Conservation (phyloP, 331 rosid genomes). For the Phaseolus coccineus region DNA sequence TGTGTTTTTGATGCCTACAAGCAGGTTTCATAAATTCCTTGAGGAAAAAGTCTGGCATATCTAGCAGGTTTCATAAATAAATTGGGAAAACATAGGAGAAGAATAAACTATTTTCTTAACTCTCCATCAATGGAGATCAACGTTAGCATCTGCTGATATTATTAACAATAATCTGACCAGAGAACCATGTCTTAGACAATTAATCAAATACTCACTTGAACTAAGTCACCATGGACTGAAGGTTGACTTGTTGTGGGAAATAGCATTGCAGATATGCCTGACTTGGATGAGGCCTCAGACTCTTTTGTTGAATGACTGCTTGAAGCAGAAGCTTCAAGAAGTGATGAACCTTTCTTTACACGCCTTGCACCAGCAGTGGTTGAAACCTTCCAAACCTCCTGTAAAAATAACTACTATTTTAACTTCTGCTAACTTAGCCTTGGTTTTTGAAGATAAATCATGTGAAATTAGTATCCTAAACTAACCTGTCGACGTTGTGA, state of each 20-base stretch:
- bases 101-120: slow-evolving; percentile 9
- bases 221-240: slow-evolving; percentile 59
- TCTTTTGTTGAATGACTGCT: slow-evolving; percentile 72
- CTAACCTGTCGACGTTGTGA: slow-evolving; percentile 97
- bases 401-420: slow-evolving; percentile 44
- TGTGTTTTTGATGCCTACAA: slow-evolving; percentile 74
- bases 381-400: slow-evolving; percentile 99
- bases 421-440: slow-evolving; percentile 35
- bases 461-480: slow-evolving; percentile 44
- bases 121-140: slow-evolving; percentile 38
- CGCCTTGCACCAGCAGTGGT: slow-evolving; percentile 96
- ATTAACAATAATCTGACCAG: slow-evolving; percentile 20
- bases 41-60: slow-evolving; percentile 6
- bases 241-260: slow-evolving; percentile 63
- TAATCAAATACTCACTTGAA: slow-evolving; percentile 70
- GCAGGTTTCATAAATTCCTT: slow-evolving; percentile 41
- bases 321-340: slow-evolving; percentile 70
- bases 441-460: slow-evolving; percentile 22
- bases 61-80: neutral
- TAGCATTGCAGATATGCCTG: slow-evolving; percentile 57
- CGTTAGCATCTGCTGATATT: slow-evolving; percentile 16
- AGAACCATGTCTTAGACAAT: slow-evolving; percentile 41
- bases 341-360: slow-evolving; percentile 73
- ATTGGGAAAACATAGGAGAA: neutral
- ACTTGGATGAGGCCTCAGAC: slow-evolving; percentile 66